Evolutionary conservation across 345 rosid species (phyloP), one percentile per base, ranked within the genome.

Genomic region (Salix arbutifolia): DNA sequence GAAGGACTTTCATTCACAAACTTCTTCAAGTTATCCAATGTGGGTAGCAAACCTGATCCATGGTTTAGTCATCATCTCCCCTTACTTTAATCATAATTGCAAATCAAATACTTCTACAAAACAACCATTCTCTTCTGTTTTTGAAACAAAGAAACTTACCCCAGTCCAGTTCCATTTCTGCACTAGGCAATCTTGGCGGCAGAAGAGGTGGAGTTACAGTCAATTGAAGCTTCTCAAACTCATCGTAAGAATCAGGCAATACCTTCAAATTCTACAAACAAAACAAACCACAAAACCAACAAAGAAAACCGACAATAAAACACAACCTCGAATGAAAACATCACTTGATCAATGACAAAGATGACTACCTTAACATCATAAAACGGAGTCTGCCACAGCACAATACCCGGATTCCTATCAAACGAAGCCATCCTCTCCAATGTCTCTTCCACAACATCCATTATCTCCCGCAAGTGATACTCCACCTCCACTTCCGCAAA

Each of bases 401-500:
- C 77, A 80, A 87, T 69, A 58, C 75, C 77, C 2, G 78, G 84
- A 70, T 69, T 60, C 35, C 78, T 82, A 62, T 88, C 85, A 48
- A 33, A 16, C 62, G 75, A 74, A 69, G 83, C 40, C 30, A 80
- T 60, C 18, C 64, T 73, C 44, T 69, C 71, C 66, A 91, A 72
- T 21, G 84, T 76, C 44, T 78, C 83, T 71, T 82, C 87, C 33
- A 91, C 91, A 71, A 62, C 77, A 4, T 76, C 77, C 72, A 88
- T 48, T 69, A 79, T 70, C 85, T 73, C 74, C 23, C 81, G 83
- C 16, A 92, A 75, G 79, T 87, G 85, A 56, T 86, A 86, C 80
- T 94, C 98, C 7, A 88, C 93, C 85, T 94, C 98, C 74, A 87
- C 90, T 85, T 94, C 96, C 42, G 85, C 85, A 85, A 88, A 84